Base-by-base conservation (phyloP, 768 basidiomycete genomes). In the Lyophyllum decastes region DNA sequence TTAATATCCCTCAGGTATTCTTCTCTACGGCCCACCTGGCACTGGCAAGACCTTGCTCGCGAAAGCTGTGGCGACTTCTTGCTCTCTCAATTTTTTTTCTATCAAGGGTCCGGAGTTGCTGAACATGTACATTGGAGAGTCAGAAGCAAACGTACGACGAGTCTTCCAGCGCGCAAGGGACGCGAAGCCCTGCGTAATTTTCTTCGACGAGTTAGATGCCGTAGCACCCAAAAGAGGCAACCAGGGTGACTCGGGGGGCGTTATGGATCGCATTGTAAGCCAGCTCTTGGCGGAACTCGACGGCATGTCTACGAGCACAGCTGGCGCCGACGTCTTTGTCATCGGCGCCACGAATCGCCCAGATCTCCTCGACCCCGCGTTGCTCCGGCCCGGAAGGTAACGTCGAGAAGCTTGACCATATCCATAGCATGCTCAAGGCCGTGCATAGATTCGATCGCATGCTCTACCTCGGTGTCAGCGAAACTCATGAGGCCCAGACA, bases 91-190 rank as follows among this genome's bases (percentile, higher is more conserved):
- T 70, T 97, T 98, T 73, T 90, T 98, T 75, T 95, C 94, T n/a
- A 86, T 97, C 65, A 97, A 98, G 70, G 95, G 95, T 0, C 95
- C 95, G 2, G 95, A 98, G 67, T 75, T 98, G 35, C 83, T 97
- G 50, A 96, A 96, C 73, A 98, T 98, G 95, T 98, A 96, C 73
- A 96, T 98, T 65, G 95, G 95, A 57, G 95, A 97, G 73, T 95
- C 94, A 11, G 95, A 98, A 72, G 97, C 98, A 59, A 99, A 98
- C 72, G 95, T 99, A 40, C 85, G 97, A 14, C 80, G 88, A 16
- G 87, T 98, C 1, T 98, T 98, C 71, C 92, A 95, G 68, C 84
- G 86, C 12, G 95, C 95, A 25, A 76, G 92, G 52, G 94, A 95
- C 74, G 95, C 95, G 1, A 87, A 86, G 52, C 95, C 95, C 8